Evolutionary conservation across 495 filamentous ascomycete species (phyloP), one percentile per base, ranked within the genome.

Genomic region (Lasiosphaeria miniovina): DNA sequence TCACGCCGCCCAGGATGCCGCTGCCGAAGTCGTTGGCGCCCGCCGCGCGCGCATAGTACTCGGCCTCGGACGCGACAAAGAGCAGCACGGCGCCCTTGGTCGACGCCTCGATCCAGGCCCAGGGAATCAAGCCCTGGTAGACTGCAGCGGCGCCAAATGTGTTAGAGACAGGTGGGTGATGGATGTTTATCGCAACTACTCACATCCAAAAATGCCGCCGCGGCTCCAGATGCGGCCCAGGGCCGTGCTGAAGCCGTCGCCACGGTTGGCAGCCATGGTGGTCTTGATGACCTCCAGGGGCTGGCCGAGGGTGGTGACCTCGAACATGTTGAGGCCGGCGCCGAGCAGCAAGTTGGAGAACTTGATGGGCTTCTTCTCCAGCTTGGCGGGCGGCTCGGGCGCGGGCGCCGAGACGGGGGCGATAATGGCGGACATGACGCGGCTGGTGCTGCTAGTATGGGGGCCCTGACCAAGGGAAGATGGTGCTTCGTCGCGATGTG

Each of bases 31-130:
- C 88, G 65, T 80, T 81, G 64, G 91, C 93, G 64, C 95, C 95
- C 65, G 87, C 83, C 61, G 76, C 74, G 67, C 87, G 87, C 64
- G 92, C 93, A 71, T 91, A 86, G 83, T 88, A 98, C 80, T 98
- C 94, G 75, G 92, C 93, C 79, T 98, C 94, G 63, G 92, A 95
- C 68, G 95, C 93, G 76, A 98, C 93, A 79, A 98, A 98, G 77
- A 98, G 90, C 71, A 98, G 88, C 63, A 98, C 94, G 65, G 94
- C 94, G 71, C 94, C 94, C 80, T 98, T 98, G 74, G 95, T 98
- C 67, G 94, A 98, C 75, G 95, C 95, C 83, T 98, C 94, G 82
- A 98, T 98, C 94, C 94, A 98, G 78, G 94, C 94, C 94, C 94
- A 98, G 63, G 94, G 94, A 76, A 98, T 98, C 69, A 98, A 88